Evolutionary conservation across 176 grass and related monocot genomes (phyloP).

Genomic region (Carex parvula): DNA sequence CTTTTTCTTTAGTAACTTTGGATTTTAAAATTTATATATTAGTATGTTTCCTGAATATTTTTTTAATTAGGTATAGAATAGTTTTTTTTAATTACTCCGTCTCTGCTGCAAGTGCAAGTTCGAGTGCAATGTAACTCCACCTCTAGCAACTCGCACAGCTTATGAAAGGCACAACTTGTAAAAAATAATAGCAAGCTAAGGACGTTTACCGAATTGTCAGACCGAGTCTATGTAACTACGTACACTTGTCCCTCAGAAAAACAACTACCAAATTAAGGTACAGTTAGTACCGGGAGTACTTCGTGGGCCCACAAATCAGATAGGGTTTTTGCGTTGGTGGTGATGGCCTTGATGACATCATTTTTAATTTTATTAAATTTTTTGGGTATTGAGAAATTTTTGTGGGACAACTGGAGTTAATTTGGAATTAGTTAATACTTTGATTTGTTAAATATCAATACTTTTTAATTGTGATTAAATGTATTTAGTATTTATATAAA

Average conservation of each 20-base stretch:
- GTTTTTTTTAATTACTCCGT: too few relatives aligned
- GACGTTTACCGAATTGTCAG: conserved; percentile 71
- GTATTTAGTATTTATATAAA: too few relatives aligned
- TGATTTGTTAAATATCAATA: too few relatives aligned
- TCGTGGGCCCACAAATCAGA: conserved; percentile 29
- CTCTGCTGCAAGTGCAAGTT: too few relatives aligned
- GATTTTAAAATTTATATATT: too few relatives aligned
- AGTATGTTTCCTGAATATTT: too few relatives aligned
- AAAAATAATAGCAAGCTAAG: conserved; percentile 54
- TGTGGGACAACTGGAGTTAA: not conserved
- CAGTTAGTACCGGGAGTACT: conserved; percentile 7
- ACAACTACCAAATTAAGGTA: conserved; percentile 18
- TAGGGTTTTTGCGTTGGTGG: not conserved
- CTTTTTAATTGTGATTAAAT: too few relatives aligned
- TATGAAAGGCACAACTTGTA: too few relatives aligned
- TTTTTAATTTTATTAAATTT: conserved; percentile 22
- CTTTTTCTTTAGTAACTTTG: too few relatives aligned
- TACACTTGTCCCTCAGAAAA: conserved; percentile 40
- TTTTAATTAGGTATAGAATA: too few relatives aligned
- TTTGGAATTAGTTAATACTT: not conserved
- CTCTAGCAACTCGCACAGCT: too few relatives aligned
- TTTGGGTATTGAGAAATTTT: conserved; percentile 31
- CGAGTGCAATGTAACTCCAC: too few relatives aligned
- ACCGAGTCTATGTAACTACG: conserved; percentile 51
- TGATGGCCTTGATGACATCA: conserved; percentile 21